Evolutionary conservation across 441 rosid genomes (phyloP).

Genomic region (Pelargonium cotyledonis): DNA sequence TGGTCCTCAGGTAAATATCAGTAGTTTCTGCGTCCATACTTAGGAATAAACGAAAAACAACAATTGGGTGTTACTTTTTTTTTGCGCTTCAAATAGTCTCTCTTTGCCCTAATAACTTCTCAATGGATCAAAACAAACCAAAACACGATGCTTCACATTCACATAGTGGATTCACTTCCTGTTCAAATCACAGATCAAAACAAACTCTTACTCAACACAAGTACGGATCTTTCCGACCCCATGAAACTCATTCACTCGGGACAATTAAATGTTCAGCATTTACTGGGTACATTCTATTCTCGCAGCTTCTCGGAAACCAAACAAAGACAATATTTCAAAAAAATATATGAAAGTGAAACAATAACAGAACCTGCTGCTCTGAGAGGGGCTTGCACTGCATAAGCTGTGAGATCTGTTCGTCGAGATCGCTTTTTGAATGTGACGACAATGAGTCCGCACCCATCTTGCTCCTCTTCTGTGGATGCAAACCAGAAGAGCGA

Average conservation of each 20-base stretch:
- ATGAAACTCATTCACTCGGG: neutral
- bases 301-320: conserved; percentile 6
- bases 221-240: neutral
- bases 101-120: conserved; percentile 4
- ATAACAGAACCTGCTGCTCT: conserved; percentile 44
- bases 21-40: neutral
- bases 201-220: neutral
- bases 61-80: neutral
- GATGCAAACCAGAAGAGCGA: neutral
- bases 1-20: neutral
- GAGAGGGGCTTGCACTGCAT: conserved; percentile 77
- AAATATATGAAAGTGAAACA: neutral
- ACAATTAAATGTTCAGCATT: neutral
- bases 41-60: neutral
- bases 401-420: conserved; percentile 71
- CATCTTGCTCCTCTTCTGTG: neutral
- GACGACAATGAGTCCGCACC: conserved; percentile 15
- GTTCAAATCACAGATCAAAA: neutral
- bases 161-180: neutral
- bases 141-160: too few relatives aligned
- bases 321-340: neutral
- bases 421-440: conserved; percentile 27
- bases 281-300: neutral
- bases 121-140: neutral
- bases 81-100: neutral